Conservation (phyloP, 306 rosid species). For the Citrullus amarus region DNA sequence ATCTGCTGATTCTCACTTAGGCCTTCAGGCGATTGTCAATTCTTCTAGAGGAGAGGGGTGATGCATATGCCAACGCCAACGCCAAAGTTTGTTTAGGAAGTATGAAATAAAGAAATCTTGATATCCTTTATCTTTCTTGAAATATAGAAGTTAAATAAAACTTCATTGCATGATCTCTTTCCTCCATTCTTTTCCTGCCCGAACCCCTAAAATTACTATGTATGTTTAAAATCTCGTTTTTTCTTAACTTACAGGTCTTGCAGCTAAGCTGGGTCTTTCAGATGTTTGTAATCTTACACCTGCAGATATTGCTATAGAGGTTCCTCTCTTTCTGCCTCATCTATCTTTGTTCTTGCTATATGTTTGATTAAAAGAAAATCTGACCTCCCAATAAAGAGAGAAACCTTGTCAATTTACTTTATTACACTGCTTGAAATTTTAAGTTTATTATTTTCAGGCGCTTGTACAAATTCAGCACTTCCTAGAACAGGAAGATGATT, state of each 20-base stretch:
- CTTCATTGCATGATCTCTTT: not conserved
- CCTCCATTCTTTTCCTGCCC: not conserved
- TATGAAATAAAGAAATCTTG: conserved; percentile 21
- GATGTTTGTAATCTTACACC: conserved; percentile 71
- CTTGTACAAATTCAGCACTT: conserved; percentile 57
- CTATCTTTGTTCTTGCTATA: conserved; percentile 7
- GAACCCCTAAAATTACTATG: not conserved
- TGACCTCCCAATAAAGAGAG: conserved; percentile 1
- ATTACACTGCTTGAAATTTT: not conserved
- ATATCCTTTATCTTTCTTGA: not conserved
- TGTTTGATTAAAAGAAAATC: not conserved
- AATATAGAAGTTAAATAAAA: not conserved
- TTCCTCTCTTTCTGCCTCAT: conserved; percentile 20
- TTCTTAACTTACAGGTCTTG: conserved; percentile 46
- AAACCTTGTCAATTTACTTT: not conserved
- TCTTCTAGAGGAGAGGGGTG: conserved; percentile 69
- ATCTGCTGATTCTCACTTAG: conserved; percentile 28
- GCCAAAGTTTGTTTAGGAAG: conserved; percentile 77
- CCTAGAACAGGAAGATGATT: conserved; percentile 35
- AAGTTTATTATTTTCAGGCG: conserved; percentile 33
- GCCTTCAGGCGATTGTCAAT: conserved; percentile 52
- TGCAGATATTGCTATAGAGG: conserved; percentile 75
- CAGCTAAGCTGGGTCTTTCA: conserved; percentile 42
- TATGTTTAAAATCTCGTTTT: not conserved
- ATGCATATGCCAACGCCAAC: conserved; percentile 69